phyloP scores from a whole-genome alignment of 345 rosid genomes.

The Salix koriyanagi region DNA sequence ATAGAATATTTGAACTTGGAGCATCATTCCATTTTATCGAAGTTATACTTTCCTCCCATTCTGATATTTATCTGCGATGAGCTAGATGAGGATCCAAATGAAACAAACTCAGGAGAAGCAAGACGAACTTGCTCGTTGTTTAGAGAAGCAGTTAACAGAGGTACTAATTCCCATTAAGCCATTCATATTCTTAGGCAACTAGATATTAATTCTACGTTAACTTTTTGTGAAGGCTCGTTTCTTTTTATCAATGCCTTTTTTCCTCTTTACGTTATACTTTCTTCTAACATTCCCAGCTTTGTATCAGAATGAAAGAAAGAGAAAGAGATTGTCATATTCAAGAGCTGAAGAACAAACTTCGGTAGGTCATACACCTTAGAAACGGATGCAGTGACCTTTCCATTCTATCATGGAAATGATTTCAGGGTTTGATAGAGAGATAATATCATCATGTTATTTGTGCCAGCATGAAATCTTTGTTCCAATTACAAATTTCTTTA shows the following conservation, averaged over 20 bases:
- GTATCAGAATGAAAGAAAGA: slow-evolving; percentile 20
- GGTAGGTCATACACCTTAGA: slow-evolving; percentile 12
- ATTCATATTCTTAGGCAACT: neutral
- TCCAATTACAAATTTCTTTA: slow-evolving; percentile 2
- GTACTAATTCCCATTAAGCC: neutral
- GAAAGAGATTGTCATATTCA: slow-evolving; percentile 2
- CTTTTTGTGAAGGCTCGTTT: neutral
- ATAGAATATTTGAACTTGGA: neutral
- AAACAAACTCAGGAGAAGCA: slow-evolving; percentile 12
- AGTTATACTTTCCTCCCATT: slow-evolving; percentile 2
- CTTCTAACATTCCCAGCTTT: slow-evolving; percentile 1
- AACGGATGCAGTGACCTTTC: neutral
- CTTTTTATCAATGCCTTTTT: neutral
- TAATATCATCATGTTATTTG: neutral
- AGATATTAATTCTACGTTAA: neutral
- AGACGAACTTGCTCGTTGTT: neutral
- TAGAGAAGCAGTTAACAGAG: slow-evolving; percentile 13
- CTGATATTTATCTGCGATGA: neutral
- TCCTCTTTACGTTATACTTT: neutral
- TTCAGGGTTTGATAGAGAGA: neutral
- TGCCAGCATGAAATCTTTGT: neutral
- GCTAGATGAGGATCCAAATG: slow-evolving; percentile 17
- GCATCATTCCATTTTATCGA: neutral
- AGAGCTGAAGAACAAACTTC: slow-evolving; percentile 7
- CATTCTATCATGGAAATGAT: neutral